A percentile compares a stretch with the other conserved stretches of the same genome.
Conservation (phyloP, 2,329 filamentous ascomycete species). For the Xenosphaeropsis pyriputrescens region DNA sequence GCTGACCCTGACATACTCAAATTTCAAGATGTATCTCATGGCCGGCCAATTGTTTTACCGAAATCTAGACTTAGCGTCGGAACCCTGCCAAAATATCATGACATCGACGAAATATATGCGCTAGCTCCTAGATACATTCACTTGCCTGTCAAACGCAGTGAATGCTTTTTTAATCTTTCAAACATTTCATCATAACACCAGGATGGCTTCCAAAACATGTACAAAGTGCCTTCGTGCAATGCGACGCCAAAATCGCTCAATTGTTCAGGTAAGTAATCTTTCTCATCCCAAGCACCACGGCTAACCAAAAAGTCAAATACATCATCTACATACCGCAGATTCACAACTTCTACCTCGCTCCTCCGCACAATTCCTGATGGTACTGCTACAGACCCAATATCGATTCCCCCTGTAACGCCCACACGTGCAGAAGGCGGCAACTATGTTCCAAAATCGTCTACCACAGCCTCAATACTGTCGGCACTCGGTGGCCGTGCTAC, state of each 20-base stretch:
- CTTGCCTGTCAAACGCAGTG: background rate
- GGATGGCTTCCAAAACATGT: constrained; percentile 7
- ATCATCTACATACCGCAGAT: constrained; percentile 7
- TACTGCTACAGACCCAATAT: constrained; percentile 7
- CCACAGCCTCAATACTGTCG: too few relatives aligned
- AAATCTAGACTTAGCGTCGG: background rate
- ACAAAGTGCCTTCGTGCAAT: constrained; percentile 14
- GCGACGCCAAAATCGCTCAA: constrained; percentile 8
- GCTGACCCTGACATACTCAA: background rate
- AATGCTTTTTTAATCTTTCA: background rate
- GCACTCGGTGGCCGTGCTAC: constrained; percentile 17
- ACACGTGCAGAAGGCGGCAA: constrained; percentile 1
- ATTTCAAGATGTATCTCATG: background rate
- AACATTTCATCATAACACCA: background rate
- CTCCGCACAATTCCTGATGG: constrained; percentile 9
- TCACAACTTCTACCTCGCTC: constrained; percentile 11
- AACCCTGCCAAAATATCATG: constrained; percentile 1
- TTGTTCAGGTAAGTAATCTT: constrained; percentile 6
- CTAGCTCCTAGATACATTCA: background rate
- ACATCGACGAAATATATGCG: background rate
- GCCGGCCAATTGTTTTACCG: background rate
- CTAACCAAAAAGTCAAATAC: constrained; percentile 3
- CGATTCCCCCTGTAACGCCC: constrained; percentile 8
- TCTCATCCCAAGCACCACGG: constrained; percentile 3
- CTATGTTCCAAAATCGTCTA: too few relatives aligned